phyloP scores from a whole-genome alignment of 2,329 filamentous ascomycete genomes.

The Aschersonia sp. region DNA sequence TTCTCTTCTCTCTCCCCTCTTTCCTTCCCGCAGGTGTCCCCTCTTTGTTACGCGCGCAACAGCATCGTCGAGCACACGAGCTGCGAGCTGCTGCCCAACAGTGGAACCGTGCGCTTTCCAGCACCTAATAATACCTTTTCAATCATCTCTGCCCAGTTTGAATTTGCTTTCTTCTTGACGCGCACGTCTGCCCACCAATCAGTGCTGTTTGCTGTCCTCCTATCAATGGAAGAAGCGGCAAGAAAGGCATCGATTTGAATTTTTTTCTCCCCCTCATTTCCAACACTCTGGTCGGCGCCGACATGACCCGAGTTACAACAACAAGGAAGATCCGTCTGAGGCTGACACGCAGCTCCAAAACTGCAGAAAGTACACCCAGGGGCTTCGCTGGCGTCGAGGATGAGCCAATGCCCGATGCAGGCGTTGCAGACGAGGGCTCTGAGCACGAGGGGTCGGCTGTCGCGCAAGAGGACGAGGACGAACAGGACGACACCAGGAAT shows the following conservation, averaged over 20 bases:
- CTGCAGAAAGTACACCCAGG: constrained; percentile 26
- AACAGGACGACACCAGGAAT: constrained; percentile 23
- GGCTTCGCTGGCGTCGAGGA: constrained; percentile 26
- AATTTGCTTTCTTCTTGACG: no score
- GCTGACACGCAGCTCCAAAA: constrained; percentile 16
- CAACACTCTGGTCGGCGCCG: no score
- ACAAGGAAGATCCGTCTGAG: constrained; percentile 16
- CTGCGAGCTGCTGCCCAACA: no score
- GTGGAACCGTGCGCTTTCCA: no score
- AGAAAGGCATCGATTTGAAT: not conserved
- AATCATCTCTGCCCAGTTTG: no score
- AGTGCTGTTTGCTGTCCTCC: no score
- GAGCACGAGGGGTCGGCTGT: constrained; percentile 14
- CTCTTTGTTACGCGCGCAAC: not conserved
- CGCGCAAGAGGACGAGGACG: constrained; percentile 6
- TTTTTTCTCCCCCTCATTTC: not conserved
- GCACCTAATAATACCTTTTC: no score
- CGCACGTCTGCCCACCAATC: no score
- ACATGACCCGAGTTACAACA: not conserved
- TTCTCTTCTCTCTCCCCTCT: not conserved
- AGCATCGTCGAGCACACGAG: not conserved
- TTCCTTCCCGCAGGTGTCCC: not conserved
- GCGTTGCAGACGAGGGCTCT: constrained; percentile 7
- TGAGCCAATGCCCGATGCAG: constrained; percentile 21
- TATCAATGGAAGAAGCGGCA: no score